These are phyloP conservation scores for Tephrocybe sp. DNA, from an alignment of 768 basidiomycete species.

Conservation along the genomic window DNA sequence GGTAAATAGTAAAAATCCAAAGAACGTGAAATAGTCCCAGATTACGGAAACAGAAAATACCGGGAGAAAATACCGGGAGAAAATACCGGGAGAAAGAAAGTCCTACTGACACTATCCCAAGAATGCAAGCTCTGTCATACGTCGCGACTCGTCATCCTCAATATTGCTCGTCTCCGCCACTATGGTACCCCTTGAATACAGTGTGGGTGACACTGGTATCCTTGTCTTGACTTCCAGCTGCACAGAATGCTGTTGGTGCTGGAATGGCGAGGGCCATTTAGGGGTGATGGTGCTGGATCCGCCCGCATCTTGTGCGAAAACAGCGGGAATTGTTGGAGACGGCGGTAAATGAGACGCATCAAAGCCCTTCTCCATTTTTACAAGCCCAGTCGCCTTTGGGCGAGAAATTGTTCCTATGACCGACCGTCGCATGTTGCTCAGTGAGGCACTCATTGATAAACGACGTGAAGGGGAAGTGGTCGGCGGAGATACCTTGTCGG, in stretches of 20 bases:
- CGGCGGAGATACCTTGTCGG: constrained; percentile 16
- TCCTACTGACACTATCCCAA: constrained; percentile 37
- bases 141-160: constrained; percentile 65
- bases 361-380: constrained; percentile 23
- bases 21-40: neutral
- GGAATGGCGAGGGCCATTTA: constrained; percentile 2
- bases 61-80: no score
- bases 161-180: constrained; percentile 51
- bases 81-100: constrained; percentile 2
- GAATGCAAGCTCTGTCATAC: constrained; percentile 75
- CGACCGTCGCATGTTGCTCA: constrained; percentile 47
- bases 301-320: constrained; percentile 9
- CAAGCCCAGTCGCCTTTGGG: constrained; percentile 14
- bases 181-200: constrained; percentile 62
- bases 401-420: constrained; percentile 36
- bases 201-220: constrained; percentile 52
- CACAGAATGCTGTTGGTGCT: constrained; percentile 11
- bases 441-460: constrained; percentile 34
- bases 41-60: neutral
- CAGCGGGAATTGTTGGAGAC: constrained; percentile 30
- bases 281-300: constrained; percentile 6
- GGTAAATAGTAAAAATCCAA: neutral
- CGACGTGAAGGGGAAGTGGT: constrained; percentile 8
- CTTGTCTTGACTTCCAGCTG: constrained; percentile 18
- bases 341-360: constrained; percentile 38